These are phyloP conservation scores for Penicillium sp. DNA, from an alignment of 2,329 filamentous ascomycete species.

Conservation along the genomic window DNA sequence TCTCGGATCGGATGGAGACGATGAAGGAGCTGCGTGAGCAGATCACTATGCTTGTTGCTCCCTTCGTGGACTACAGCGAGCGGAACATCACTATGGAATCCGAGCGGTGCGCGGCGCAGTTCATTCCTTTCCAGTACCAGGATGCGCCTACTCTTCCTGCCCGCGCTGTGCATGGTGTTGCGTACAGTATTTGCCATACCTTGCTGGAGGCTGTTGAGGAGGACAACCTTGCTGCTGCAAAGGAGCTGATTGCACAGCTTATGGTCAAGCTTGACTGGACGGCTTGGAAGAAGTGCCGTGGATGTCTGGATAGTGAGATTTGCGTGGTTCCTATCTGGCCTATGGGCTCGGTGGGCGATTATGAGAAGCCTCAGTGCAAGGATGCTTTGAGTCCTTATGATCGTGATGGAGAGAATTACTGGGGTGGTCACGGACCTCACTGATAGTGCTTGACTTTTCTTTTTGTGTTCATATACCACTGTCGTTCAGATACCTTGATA, in stretches of 20 bases:
- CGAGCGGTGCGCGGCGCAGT: conserved; percentile 36
- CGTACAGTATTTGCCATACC: conserved; percentile 33
- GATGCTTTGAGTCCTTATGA: conserved; percentile 26
- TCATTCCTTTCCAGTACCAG: conserved; percentile 25
- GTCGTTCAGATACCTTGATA: background rate
- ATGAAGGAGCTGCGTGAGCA: conserved; percentile 27
- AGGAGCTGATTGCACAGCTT: conserved; percentile 41
- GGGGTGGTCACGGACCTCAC: conserved; percentile 16
- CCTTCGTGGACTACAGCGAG: conserved; percentile 36
- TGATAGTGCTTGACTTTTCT: background rate
- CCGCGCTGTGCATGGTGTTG: conserved; percentile 30
- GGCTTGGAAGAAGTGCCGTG: conserved; percentile 58
- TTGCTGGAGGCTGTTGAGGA: conserved; percentile 26
- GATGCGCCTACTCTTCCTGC: conserved; percentile 22
- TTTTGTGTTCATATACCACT: background rate
- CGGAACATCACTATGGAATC: conserved; percentile 29
- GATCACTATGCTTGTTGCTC: conserved; percentile 29
- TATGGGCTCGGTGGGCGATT: conserved; percentile 55
- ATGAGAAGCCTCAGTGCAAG: conserved; percentile 50
- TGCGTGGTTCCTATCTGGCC: conserved; percentile 68
- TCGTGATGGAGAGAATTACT: conserved; percentile 27
- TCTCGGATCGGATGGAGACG: conserved; percentile 26
- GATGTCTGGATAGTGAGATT: conserved; percentile 56
- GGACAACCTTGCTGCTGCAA: conserved; percentile 22
- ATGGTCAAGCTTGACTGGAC: conserved; percentile 59